phyloP scores from a whole-genome alignment of 2,329 filamentous ascomycete species.

The Chlorencoelia australis region DNA sequence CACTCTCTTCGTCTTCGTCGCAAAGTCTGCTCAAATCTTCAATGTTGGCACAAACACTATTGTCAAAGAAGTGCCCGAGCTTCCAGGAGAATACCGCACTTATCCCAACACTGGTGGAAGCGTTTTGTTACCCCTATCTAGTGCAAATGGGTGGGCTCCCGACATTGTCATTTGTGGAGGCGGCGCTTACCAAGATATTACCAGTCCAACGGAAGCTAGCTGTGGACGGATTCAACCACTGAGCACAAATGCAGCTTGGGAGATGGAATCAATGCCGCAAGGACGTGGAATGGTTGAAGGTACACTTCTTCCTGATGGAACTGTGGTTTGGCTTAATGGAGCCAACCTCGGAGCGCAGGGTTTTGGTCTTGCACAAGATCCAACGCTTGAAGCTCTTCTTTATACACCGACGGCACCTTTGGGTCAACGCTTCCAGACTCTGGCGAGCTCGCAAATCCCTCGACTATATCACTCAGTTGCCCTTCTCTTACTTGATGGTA shows the following conservation, averaged over 20 bases:
- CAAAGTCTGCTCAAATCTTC: conserved; percentile 47
- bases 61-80: conserved; percentile 38
- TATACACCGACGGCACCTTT: conserved; percentile 44
- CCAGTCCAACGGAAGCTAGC: conserved; percentile 46
- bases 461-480: conserved; percentile 52
- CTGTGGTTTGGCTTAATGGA: conserved; percentile 49
- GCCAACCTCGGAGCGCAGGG: conserved; percentile 48
- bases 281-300: conserved; percentile 51
- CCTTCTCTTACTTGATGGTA: conserved; percentile 48
- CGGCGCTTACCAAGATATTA: conserved; percentile 48
- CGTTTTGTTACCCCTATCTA: conserved; percentile 43
- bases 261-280: conserved; percentile 48
- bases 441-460: conserved; percentile 33
- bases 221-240: conserved; percentile 47
- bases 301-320: conserved; percentile 49
- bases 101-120: conserved; percentile 52
- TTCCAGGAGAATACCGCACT: conserved; percentile 46
- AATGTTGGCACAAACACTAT: conserved; percentile 36
- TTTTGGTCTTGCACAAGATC: conserved; percentile 44
- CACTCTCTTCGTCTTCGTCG: conserved; percentile 44
- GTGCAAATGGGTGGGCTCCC: conserved; percentile 40
- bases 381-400: conserved; percentile 45
- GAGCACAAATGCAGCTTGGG: conserved; percentile 38
- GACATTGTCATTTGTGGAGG: conserved; percentile 49
- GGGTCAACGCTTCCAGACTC: conserved; percentile 38